Conservation (phyloP, 2,329 filamentous ascomycete species). For the Venturia effusa region DNA sequence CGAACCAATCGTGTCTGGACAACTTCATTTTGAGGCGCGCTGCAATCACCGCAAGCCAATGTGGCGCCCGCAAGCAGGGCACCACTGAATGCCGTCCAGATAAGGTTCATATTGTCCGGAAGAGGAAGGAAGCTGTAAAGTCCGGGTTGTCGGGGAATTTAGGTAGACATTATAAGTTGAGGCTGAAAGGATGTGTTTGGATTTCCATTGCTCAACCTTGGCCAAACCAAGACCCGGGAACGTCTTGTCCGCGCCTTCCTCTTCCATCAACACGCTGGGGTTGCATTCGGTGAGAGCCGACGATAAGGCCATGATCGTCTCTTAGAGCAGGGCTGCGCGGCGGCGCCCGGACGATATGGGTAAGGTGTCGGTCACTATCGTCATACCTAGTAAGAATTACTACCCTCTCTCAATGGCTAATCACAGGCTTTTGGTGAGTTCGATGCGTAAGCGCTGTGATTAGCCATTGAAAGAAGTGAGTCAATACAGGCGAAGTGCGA, state of each 20-base stretch:
- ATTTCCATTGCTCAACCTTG: neutral
- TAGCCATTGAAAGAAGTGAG: too few species aligned
- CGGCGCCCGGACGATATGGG: neutral
- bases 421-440: too few species aligned
- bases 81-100: neutral
- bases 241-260: neutral
- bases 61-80: neutral
- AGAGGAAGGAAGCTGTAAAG: neutral
- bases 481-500: too few species aligned
- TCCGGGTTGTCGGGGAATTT: neutral
- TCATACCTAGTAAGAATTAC: too few species aligned
- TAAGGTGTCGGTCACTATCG: neutral
- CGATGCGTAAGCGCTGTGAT: too few species aligned
- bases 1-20: constrained; percentile 30
- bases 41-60: constrained; percentile 27
- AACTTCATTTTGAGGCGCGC: constrained; percentile 29
- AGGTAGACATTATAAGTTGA: neutral
- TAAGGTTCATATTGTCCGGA: neutral
- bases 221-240: neutral
- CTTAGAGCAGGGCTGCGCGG: neutral
- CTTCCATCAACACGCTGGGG: neutral
- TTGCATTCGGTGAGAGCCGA: neutral
- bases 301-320: neutral
- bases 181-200: neutral
- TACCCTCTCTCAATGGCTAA: too few species aligned